phyloP scores from a whole-genome alignment of 2,329 filamentous ascomycete genomes.

The Xylariaceae sp. region DNA sequence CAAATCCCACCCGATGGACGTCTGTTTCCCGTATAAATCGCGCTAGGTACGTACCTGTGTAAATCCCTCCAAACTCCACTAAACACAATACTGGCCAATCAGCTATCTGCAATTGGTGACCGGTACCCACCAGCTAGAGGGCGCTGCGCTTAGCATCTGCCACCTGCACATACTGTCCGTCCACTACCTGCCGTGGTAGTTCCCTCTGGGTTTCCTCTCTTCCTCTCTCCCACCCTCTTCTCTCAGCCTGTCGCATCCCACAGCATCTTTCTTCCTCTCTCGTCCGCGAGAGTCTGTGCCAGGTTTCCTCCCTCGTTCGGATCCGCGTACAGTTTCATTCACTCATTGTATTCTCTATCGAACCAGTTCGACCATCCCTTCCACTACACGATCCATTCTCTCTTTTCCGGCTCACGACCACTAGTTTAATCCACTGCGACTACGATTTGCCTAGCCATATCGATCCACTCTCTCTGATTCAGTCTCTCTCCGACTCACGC shows the following conservation, averaged over 20 bases:
- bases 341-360: slow-evolving; percentile 23
- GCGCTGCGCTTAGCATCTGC: not conserved
- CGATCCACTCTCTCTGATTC: slow-evolving; percentile 7
- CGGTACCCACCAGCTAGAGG: not conserved
- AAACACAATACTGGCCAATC: slow-evolving; percentile 11
- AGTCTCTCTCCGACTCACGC: not conserved
- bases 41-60: not conserved
- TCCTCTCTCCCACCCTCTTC: slow-evolving; percentile 7
- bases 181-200: not conserved
- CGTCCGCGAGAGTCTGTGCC: slow-evolving; percentile 12
- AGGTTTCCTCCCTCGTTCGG: slow-evolving; percentile 14
- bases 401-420: slow-evolving; percentile 20
- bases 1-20: not conserved
- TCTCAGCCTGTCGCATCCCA: slow-evolving; percentile 11
- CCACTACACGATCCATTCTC: slow-evolving; percentile 21
- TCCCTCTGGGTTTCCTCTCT: slow-evolving; percentile 12
- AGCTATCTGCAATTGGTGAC: slow-evolving; percentile 4
- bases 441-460: slow-evolving; percentile 10
- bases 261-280: slow-evolving; percentile 3
- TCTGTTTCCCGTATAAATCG: not conserved
- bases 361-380: slow-evolving; percentile 21
- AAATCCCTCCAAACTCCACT: slow-evolving; percentile 18
- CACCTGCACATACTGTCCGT: not conserved
- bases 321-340: slow-evolving; percentile 24
- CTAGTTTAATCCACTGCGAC: slow-evolving; percentile 1